Evolutionary conservation across 2,329 filamentous ascomycete species (phyloP).

Genomic region (Harringtonia aguacate): DNA sequence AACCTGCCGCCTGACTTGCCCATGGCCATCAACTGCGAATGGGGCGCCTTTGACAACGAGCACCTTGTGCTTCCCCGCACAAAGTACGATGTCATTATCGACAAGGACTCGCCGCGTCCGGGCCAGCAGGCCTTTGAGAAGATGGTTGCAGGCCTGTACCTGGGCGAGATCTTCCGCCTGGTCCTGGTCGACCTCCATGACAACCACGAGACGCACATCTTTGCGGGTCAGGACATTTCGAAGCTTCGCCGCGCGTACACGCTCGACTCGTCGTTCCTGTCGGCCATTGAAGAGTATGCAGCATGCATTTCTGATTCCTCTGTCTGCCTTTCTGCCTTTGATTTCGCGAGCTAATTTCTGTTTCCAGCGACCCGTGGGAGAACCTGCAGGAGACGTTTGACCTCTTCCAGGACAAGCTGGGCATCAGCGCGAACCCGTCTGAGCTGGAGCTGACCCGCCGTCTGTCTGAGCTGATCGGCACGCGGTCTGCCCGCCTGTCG

Average conservation of each 20-base stretch:
- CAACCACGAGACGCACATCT: slow-evolving; percentile 63
- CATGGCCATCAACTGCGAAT: slow-evolving; percentile 97
- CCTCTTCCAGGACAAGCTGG: slow-evolving; percentile 66
- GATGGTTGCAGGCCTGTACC: slow-evolving; percentile 91
- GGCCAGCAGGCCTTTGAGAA: slow-evolving; percentile 96
- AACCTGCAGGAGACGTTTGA: slow-evolving; percentile 85
- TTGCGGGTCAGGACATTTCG: slow-evolving; percentile 71
- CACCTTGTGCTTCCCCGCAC: slow-evolving; percentile 79
- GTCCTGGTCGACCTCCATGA: slow-evolving; percentile 79
- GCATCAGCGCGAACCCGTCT: slow-evolving; percentile 57
- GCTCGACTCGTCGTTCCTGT: slow-evolving; percentile 87
- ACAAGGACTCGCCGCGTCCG: slow-evolving; percentile 83
- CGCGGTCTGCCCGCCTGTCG: slow-evolving; percentile 83
- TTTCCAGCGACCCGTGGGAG: slow-evolving; percentile 73
- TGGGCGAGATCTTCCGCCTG: slow-evolving; percentile 89
- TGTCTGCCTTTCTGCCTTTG: neutral
- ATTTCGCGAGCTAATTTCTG: neutral
- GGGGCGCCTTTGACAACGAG: slow-evolving; percentile 94
- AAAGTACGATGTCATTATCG: slow-evolving; percentile 75
- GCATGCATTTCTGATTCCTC: neutral
- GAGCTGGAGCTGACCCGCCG: slow-evolving; percentile 86
- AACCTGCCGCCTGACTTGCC: slow-evolving; percentile 74
- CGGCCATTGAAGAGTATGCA: slow-evolving; percentile 75
- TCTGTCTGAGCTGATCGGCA: slow-evolving; percentile 87
- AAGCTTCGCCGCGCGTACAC: slow-evolving; percentile 78